Evolutionary conservation across 1,284 basidiomycete genomes (phyloP), one percentile per base, ranked within the genome.

Genomic region (Ganoderma multipileum): DNA sequence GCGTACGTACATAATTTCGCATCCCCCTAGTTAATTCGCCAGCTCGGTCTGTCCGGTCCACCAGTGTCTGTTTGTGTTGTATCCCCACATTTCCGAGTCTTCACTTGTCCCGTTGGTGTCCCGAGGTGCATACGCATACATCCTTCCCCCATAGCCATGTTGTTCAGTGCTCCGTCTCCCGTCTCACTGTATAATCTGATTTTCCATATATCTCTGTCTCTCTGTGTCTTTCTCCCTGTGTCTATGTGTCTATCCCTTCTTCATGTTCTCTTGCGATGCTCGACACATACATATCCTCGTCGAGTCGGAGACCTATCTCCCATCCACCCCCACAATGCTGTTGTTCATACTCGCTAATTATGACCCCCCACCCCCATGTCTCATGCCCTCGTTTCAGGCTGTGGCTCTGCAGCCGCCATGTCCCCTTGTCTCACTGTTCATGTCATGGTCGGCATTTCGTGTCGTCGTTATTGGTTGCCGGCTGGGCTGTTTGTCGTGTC

Each of bases 261-360:
- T 26, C 20, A 7, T 63, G n/a, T 38, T 50, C 30, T 67, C 61
- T 63, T 36, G 44, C 36, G 42, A 50, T 63, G 30, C 61, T 72
- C 71, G 71, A 70, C 71, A 59, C 67, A 41, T 50, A 72, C 71
- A 72, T 72, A 72, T 72, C 71, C 71, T 58, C 59, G 71, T 72
- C 69, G 69, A 33, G 33, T 33, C 33, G 33, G 33, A 70, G 68
- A 58, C 65, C 65, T 47, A 39, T 50, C 30, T 61, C 61, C 59
- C 52, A 38, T 62, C 26, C 42, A 30, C 23, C 16, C n/a, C 63
- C 18, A 5, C 33, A 38, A 42, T 59, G 28, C 23, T 52, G 42
- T 60, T 30, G 47, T 26, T 28, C 55, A 23, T 54, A 28, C 47
- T 30, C 42, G 52, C 39, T 59, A 62, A 67, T 67, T 8, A 50